Conservation (phyloP, 495 filamentous ascomycete genomes). For the Parathielavia appendiculata region DNA sequence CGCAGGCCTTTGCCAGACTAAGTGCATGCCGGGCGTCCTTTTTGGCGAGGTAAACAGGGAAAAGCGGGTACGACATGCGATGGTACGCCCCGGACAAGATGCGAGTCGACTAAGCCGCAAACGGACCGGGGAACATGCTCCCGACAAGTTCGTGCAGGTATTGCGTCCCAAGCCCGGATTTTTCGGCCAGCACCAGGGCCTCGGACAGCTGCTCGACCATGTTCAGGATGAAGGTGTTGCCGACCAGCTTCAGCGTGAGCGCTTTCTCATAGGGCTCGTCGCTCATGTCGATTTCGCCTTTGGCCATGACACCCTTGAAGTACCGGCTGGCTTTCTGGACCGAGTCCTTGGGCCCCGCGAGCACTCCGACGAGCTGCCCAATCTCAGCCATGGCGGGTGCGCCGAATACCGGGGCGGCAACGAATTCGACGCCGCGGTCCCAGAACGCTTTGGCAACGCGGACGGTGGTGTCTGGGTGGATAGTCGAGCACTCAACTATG, state of each 20-base stretch:
- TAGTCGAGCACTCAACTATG: conserved; percentile 81
- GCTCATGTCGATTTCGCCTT: conserved; percentile 64
- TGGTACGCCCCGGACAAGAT: conserved; percentile 73
- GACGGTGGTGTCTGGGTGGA: conserved; percentile 78
- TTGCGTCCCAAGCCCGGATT: conserved; percentile 66
- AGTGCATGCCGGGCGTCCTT: conserved; percentile 81
- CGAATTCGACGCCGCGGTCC: conserved; percentile 61
- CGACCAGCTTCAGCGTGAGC: conserved; percentile 69
- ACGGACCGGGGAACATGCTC: conserved; percentile 58
- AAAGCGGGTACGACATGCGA: conserved; percentile 60
- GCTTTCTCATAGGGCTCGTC: conserved; percentile 56
- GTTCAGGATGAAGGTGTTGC: conserved; percentile 81
- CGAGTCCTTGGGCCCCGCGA: conserved; percentile 58
- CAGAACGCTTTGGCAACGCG: conserved; percentile 51
- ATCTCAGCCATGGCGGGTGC: conserved; percentile 72
- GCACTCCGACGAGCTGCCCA: conserved; percentile 69
- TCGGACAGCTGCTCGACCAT: conserved; percentile 77
- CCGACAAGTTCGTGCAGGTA: conserved; percentile 66
- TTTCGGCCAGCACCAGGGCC: conserved; percentile 71
- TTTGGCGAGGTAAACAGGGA: conserved; percentile 77
- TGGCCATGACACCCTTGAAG: conserved; percentile 71
- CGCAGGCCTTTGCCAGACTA: conserved; percentile 57
- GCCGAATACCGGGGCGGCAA: conserved; percentile 79
- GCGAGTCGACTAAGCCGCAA: conserved; percentile 64
- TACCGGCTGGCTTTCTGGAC: conserved; percentile 66